Evolutionary conservation across 148 eudicot species (phyloP).

Genomic region (Hydrangea macrophylla): DNA sequence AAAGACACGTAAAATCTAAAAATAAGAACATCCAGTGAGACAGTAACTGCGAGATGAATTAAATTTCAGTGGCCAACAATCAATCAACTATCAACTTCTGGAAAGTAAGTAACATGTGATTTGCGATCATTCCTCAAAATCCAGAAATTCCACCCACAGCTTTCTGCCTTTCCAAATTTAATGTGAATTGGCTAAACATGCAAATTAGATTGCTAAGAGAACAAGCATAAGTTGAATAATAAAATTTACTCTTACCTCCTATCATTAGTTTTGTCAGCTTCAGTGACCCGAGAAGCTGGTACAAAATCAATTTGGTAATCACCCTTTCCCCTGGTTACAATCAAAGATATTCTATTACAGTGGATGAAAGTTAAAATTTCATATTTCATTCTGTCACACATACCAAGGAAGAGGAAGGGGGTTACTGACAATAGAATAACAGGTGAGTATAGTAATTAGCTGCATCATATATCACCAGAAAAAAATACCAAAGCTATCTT

Average conservation of each 20-base stretch:
- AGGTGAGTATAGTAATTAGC: neutral
- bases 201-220: too few species aligned
- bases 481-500: neutral
- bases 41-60: neutral
- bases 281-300: constrained; percentile 89
- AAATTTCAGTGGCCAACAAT: neutral
- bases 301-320: constrained; percentile 80
- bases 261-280: constrained; percentile 87
- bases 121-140: neutral
- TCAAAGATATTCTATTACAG: constrained; percentile 5
- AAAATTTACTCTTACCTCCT: constrained; percentile 43
- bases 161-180: neutral
- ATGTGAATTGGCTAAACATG: too few species aligned
- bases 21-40: neutral
- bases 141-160: neutral
- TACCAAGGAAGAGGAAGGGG: too few species aligned
- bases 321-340: constrained; percentile 67
- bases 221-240: too few species aligned
- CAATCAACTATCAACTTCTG: neutral
- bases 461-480: neutral
- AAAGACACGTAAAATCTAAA: neutral
- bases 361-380: neutral
- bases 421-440: too few species aligned
- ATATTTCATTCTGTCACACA: neutral
- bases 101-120: neutral